These are phyloP conservation scores for Vicia sativa DNA, from an alignment of 306 rosid species.

Conservation along the genomic window DNA sequence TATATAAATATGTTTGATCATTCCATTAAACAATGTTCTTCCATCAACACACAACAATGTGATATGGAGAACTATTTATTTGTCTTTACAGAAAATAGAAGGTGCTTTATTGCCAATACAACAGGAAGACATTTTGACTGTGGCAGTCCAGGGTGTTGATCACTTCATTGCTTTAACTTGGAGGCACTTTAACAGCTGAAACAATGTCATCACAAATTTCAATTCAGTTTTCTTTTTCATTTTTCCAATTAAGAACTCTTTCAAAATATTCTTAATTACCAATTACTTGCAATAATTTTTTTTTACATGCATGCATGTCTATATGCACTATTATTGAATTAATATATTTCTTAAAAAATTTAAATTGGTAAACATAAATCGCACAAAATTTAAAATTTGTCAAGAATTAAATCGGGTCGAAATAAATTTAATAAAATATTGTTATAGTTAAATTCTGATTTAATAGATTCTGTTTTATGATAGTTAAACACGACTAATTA, in stretches of 20 bases:
- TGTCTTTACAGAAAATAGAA: neutral
- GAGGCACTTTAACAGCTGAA: slow-evolving; percentile 39
- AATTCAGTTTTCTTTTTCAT: neutral
- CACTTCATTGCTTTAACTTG: slow-evolving; percentile 33
- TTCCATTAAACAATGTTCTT: neutral
- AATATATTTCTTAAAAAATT: no score
- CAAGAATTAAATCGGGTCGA: no score
- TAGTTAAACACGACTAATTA: no score
- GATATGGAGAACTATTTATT: neutral
- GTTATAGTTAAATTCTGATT: no score
- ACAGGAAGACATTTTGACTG: neutral
- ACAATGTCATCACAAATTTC: slow-evolving; percentile 17
- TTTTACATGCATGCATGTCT: no score
- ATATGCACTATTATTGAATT: no score
- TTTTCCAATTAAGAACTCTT: neutral
- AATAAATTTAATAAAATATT: no score
- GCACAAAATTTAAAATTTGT: no score
- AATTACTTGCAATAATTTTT: neutral
- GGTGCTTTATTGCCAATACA: slow-evolving; percentile 3
- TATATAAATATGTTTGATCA: neutral
- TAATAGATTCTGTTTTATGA: no score
- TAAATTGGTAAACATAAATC: no score
- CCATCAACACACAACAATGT: slow-evolving; percentile 2
- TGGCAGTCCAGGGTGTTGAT: no score
- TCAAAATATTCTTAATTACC: neutral